Percentiles rank a stretch among this genome's conserved stretches.
Evolutionary conservation across 148 eudicot genomes (phyloP).

Genomic region (Amaranthus palmeri): DNA sequence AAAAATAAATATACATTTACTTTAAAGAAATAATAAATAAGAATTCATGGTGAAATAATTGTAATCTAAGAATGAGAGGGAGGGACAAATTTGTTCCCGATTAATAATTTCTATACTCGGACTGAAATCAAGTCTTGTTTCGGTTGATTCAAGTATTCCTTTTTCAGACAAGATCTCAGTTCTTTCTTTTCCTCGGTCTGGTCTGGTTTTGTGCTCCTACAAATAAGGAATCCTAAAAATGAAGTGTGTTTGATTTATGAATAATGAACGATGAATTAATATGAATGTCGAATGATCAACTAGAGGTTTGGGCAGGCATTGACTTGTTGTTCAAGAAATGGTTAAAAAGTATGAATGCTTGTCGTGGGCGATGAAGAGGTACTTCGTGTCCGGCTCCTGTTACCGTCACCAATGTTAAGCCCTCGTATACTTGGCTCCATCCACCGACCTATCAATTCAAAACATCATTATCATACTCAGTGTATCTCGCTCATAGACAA

Average conservation of each 20-base stretch:
- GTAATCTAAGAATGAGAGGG: conserved; percentile 20
- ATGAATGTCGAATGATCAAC: too few species aligned
- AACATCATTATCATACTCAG: neutral
- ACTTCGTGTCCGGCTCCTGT: conserved; percentile 97
- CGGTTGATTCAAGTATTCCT: too few species aligned
- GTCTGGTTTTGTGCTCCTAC: conserved; percentile 1
- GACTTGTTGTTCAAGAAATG: conserved; percentile 63
- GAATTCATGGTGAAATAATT: conserved; percentile 6
- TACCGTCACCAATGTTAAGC: conserved; percentile 72
- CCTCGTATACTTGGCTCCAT: conserved; percentile 91
- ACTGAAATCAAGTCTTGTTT: too few species aligned
- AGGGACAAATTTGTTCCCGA: too few species aligned
- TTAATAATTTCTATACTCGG: too few species aligned
- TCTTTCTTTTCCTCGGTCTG: too few species aligned
- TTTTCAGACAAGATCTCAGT: too few species aligned
- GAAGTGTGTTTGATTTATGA: neutral
- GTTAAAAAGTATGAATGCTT: conserved; percentile 70
- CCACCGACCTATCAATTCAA: conserved; percentile 63
- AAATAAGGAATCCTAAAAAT: conserved; percentile 13
- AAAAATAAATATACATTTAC: conserved; percentile 22
- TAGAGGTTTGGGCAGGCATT: conserved; percentile 38
- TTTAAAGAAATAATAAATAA: conserved; percentile 14
- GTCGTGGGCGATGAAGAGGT: conserved; percentile 88
- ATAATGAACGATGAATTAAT: neutral
- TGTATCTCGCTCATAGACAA: too few species aligned